phyloP scores from a whole-genome alignment of 768 basidiomycete genomes.

The Auricularia cornea region DNA sequence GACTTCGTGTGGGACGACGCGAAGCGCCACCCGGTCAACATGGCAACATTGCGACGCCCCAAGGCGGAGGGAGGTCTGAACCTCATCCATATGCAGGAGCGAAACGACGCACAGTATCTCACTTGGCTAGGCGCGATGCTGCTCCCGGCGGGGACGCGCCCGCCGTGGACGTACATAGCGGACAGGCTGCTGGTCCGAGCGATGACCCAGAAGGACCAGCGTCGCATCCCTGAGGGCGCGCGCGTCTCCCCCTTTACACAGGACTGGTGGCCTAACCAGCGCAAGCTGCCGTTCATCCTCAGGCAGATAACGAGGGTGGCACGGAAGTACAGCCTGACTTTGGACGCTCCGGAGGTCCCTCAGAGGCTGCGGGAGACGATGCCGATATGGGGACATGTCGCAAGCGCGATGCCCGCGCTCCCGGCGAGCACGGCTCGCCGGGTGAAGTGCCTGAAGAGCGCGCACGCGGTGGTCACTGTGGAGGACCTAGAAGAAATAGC shows the following conservation, averaged over 20 bases:
- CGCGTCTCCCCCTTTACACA: neutral
- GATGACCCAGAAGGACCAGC: neutral
- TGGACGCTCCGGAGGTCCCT: too few relatives aligned
- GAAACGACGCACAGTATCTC: neutral
- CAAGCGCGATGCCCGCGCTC: too few relatives aligned
- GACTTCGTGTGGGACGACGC: slow-evolving; percentile 21
- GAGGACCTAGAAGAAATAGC: neutral
- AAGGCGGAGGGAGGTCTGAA: slow-evolving; percentile 3
- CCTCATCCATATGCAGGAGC: neutral
- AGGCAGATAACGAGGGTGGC: neutral
- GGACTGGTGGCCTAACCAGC: neutral
- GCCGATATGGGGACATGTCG: too few relatives aligned
- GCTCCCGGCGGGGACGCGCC: slow-evolving; percentile 5
- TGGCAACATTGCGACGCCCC: neutral
- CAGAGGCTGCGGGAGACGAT: too few relatives aligned
- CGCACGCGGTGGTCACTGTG: neutral
- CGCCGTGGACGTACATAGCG: slow-evolving; percentile 23
- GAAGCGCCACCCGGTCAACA: slow-evolving; percentile 1
- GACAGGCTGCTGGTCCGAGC: slow-evolving; percentile 8
- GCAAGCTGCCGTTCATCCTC: neutral
- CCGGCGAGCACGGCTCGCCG: too few relatives aligned
- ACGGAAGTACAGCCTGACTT: neutral
- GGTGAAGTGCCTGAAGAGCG: too few relatives aligned
- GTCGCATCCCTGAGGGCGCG: neutral
- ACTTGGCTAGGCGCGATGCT: slow-evolving; percentile 17